These are phyloP conservation scores for Dothidotthia symphoricarpi DNA, from an alignment of 2,329 filamentous ascomycete genomes.

Conservation along the genomic window DNA sequence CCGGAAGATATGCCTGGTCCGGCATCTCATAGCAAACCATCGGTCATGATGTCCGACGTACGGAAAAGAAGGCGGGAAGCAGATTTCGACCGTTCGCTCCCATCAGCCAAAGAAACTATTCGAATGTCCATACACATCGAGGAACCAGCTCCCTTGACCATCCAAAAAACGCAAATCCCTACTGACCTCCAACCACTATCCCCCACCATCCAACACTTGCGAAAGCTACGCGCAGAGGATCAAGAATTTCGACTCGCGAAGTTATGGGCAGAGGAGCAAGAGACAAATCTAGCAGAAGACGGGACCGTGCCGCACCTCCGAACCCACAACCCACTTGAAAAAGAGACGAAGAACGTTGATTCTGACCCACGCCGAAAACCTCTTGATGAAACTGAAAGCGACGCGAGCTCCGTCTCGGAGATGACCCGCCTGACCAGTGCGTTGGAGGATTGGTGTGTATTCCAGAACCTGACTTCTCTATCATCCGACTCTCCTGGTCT, in stretches of 20 bases:
- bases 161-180: neutral
- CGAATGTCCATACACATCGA: neutral
- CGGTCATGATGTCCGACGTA: too few relatives aligned
- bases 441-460: too few relatives aligned
- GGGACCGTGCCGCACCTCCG: too few relatives aligned
- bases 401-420: neutral
- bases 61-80: neutral
- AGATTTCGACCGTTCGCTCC: neutral
- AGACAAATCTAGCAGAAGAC: too few relatives aligned
- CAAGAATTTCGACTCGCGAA: constrained; percentile 2
- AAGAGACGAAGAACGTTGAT: neutral
- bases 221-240: constrained; percentile 1
- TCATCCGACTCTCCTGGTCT: too few relatives aligned
- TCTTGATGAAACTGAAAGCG: neutral
- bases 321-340: neutral
- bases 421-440: neutral
- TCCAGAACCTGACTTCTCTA: too few relatives aligned
- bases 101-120: neutral
- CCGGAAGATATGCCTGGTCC: too few relatives aligned
- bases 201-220: constrained; percentile 2
- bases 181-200: neutral
- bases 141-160: neutral
- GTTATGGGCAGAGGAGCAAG: neutral
- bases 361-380: neutral
- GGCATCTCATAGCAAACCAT: too few relatives aligned